Evolutionary conservation across 768 basidiomycete species (phyloP).

Genomic region (Trichaptum fuscoviolaceum): DNA sequence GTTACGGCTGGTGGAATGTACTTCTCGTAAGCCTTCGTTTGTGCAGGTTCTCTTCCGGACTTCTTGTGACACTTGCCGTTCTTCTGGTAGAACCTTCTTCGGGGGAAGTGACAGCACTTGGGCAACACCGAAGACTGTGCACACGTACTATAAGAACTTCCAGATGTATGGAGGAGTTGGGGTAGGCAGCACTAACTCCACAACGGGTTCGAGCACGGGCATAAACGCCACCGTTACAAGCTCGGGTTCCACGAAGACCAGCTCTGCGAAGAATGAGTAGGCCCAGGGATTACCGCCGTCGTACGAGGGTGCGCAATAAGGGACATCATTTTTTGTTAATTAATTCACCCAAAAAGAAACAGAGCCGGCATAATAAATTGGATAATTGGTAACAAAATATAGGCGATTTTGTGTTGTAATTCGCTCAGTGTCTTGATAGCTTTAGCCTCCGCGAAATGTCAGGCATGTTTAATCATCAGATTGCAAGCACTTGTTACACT

Average conservation of each 20-base stretch:
- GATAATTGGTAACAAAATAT: no score
- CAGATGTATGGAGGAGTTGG: constrained; percentile 41
- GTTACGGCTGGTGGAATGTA: constrained; percentile 64
- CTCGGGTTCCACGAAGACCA: neutral
- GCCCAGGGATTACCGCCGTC: no score
- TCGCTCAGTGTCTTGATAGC: no score
- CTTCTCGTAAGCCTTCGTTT: constrained; percentile 55
- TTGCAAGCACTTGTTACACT: no score
- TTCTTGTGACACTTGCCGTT: neutral
- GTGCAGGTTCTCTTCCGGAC: neutral
- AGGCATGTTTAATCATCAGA: no score
- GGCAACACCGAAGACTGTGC: constrained; percentile 62
- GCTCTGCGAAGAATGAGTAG: neutral
- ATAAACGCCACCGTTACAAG: neutral
- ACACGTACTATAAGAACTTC: constrained; percentile 76
- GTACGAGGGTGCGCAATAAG: neutral
- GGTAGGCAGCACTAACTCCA: neutral
- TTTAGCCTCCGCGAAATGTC: no score
- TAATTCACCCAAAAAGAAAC: no score
- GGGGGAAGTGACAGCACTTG: constrained; percentile 70
- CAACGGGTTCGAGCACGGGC: neutral
- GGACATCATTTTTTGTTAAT: no score
- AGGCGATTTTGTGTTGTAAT: no score
- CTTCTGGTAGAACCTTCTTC: constrained; percentile 65
- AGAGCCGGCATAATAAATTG: no score